Conservation (phyloP, 495 filamentous ascomycete species). For the Penicillium cosmopolitanum region DNA sequence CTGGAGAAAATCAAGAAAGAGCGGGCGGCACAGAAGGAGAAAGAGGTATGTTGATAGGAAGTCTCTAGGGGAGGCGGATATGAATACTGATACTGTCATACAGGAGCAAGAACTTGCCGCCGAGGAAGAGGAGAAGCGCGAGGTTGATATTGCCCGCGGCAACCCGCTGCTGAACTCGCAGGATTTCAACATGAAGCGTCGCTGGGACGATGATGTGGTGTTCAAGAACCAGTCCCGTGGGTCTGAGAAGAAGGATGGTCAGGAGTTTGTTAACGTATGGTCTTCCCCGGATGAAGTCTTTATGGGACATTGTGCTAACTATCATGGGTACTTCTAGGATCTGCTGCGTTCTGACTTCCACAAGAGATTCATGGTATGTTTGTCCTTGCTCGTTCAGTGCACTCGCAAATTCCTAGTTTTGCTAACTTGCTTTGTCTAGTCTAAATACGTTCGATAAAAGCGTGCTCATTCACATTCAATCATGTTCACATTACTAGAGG, state of each 20-base stretch:
- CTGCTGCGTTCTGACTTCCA: constrained; percentile 95
- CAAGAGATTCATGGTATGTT: constrained; percentile 90
- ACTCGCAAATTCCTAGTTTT: background rate
- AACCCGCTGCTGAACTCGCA: constrained; percentile 85
- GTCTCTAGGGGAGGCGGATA: background rate
- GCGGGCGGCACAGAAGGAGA: constrained; percentile 79
- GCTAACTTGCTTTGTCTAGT: constrained; percentile 39
- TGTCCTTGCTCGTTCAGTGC: background rate
- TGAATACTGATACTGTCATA: background rate
- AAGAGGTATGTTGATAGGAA: constrained; percentile 58
- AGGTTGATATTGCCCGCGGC: constrained; percentile 86
- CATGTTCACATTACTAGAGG: background rate
- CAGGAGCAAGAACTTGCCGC: constrained; percentile 75
- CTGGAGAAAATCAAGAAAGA: constrained; percentile 94
- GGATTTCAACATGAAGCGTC: constrained; percentile 50
- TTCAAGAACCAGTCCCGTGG: constrained; percentile 98
- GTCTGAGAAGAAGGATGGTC: constrained; percentile 89
- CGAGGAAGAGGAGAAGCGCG: constrained; percentile 78
- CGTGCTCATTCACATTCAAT: background rate
- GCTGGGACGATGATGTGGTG: constrained; percentile 99
- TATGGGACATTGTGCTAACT: constrained; percentile 30
- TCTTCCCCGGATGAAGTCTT: background rate
- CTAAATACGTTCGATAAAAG: constrained; percentile 69
- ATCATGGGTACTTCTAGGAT: constrained; percentile 57
- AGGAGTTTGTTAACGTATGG: constrained; percentile 93